phyloP scores from a whole-genome alignment of 2,329 filamentous ascomycete genomes.

The Diaporthe sp. region DNA sequence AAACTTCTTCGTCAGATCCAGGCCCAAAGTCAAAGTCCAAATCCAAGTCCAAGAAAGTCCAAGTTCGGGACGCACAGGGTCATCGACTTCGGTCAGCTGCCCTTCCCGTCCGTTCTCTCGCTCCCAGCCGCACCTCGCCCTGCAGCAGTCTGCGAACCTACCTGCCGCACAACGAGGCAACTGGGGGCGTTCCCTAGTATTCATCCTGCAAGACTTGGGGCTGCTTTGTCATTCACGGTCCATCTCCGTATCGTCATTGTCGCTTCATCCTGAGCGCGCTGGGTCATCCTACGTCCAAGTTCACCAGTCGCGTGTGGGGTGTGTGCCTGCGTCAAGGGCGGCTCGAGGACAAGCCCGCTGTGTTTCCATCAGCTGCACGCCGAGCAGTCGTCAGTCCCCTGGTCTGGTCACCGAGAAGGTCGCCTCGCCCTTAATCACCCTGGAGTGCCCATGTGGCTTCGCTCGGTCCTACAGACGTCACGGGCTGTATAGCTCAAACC shows the following conservation, averaged over 20 bases:
- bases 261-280: background rate
- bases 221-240: background rate
- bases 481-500: constrained; percentile 28
- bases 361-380: constrained; percentile 17
- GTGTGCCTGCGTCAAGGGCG: constrained; percentile 18
- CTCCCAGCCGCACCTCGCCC: constrained; percentile 18
- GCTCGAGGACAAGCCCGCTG: constrained; percentile 20
- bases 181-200: constrained; percentile 4
- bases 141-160: constrained; percentile 9
- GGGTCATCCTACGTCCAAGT: background rate
- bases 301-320: constrained; percentile 7
- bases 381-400: constrained; percentile 9
- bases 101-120: background rate
- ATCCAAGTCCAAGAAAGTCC: background rate
- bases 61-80: constrained; percentile 17
- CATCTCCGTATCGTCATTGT: background rate
- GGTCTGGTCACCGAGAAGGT: constrained; percentile 14
- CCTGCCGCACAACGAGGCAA: background rate
- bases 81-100: constrained; percentile 25
- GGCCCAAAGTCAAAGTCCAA: background rate
- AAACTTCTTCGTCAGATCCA: constrained; percentile 10
- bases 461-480: constrained; percentile 27
- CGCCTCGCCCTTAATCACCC: constrained; percentile 20
- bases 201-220: background rate
- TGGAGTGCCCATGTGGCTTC: constrained; percentile 23